phyloP scores from a whole-genome alignment of 116 monocot species.

The Posidonia oceanica region DNA sequence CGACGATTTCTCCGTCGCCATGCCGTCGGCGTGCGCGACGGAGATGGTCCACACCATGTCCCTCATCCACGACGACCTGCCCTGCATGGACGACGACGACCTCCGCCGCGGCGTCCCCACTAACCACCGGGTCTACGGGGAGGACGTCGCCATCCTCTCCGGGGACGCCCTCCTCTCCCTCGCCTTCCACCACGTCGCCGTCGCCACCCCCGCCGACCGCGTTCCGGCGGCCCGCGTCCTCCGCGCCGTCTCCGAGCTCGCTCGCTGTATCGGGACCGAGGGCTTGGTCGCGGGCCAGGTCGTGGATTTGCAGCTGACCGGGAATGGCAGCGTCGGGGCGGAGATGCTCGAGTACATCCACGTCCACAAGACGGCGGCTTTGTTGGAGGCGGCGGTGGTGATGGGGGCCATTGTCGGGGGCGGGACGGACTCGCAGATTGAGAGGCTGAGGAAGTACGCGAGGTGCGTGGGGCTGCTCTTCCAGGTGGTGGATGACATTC shows the following conservation, averaged over 20 bases:
- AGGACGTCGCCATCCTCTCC: conserved; percentile 21
- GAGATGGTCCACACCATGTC: conserved; percentile 77
- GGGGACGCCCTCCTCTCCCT: conserved; percentile 24
- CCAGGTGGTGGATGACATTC: conserved; percentile 52
- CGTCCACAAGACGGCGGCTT: conserved; percentile 38
- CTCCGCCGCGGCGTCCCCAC: conserved; percentile 43
- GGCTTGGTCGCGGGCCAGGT: conserved; percentile 51
- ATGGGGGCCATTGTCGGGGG: conserved; percentile 44
- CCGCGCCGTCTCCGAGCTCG: conserved; percentile 21
- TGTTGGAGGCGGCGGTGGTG: conserved; percentile 46
- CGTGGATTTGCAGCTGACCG: conserved; percentile 32
- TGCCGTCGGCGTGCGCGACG: conserved; percentile 40
- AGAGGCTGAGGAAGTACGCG: conserved; percentile 30
- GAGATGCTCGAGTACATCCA: conserved; percentile 46
- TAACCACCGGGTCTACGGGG: conserved; percentile 27
- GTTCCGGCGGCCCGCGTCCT: conserved; percentile 4
- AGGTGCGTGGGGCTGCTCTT: conserved; percentile 40
- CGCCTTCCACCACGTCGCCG: conserved; percentile 23
- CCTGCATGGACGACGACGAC: conserved; percentile 63
- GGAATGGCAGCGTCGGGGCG: conserved; percentile 12
- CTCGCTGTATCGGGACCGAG: conserved; percentile 27
- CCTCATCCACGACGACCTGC: conserved; percentile 61
- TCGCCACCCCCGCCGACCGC: conserved; percentile 4
- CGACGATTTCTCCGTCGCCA: conserved; percentile 12
- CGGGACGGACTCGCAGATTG: conserved; percentile 33